Evolutionary conservation across 164 flowering plant species (phyloP).

Genomic region (Kingdonia uniflora): DNA sequence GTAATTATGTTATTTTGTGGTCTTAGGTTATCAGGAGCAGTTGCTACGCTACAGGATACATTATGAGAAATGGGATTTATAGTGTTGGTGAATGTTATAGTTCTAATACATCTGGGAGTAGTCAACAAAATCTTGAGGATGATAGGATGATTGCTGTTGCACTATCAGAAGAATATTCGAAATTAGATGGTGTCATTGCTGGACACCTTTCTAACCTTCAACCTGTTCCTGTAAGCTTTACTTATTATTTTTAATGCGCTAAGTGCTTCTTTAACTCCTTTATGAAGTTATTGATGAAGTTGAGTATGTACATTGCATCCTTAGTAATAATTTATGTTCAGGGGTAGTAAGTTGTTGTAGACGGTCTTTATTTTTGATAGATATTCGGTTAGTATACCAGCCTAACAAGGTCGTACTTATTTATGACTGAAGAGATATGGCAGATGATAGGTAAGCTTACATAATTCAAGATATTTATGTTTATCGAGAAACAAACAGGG

Average conservation of each 20-base stretch:
- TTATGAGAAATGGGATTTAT: slow-evolving; percentile 26
- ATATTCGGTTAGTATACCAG: too few relatives aligned
- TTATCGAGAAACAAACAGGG: too few relatives aligned
- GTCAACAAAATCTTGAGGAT: slow-evolving; percentile 58
- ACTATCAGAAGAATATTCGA: slow-evolving; percentile 72
- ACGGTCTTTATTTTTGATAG: too few relatives aligned
- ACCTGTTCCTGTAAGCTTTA: slow-evolving; percentile 53
- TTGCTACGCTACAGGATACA: slow-evolving; percentile 8
- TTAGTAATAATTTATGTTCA: too few relatives aligned
- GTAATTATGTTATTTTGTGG: neutral
- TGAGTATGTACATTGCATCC: too few relatives aligned
- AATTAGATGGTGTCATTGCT: slow-evolving; percentile 61
- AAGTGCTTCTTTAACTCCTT: too few relatives aligned
- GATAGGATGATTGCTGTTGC: slow-evolving; percentile 78
- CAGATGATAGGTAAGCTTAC: too few relatives aligned
- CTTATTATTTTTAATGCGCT: slow-evolving; percentile 6
- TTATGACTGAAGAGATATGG: too few relatives aligned
- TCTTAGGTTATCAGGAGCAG: slow-evolving; percentile 2
- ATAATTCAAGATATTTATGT: too few relatives aligned
- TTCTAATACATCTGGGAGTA: slow-evolving; percentile 45
- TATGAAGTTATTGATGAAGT: too few relatives aligned
- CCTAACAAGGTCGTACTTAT: too few relatives aligned
- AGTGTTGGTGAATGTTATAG: slow-evolving; percentile 40
- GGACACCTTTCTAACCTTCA: slow-evolving; percentile 55
- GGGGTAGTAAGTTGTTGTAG: too few relatives aligned